Conservation (phyloP, 2,329 filamentous ascomycete species). For the Apiospora pterosperma region DNA sequence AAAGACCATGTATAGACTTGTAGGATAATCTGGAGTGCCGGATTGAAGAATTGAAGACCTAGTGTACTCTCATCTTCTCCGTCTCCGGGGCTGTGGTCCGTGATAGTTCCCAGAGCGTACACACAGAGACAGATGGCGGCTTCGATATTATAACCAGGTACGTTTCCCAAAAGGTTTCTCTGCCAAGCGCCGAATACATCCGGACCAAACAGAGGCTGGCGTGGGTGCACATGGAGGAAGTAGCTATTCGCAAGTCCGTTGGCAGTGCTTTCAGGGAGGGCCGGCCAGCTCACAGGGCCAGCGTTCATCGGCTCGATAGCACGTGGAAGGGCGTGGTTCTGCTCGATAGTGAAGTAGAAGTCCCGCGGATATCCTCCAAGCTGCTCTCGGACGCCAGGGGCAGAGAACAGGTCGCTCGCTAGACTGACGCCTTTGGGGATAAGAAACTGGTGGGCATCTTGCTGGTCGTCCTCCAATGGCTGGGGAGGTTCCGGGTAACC, state of each 20-base stretch:
- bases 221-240: slow-evolving; percentile 31
- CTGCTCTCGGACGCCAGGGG: slow-evolving; percentile 29
- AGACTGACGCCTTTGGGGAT: slow-evolving; percentile 33
- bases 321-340: slow-evolving; percentile 26
- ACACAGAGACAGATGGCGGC: slow-evolving; percentile 33
- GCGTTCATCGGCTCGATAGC: slow-evolving; percentile 24
- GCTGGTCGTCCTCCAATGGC: slow-evolving; percentile 16
- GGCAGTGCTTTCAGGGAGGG: slow-evolving; percentile 21
- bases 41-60: slow-evolving; percentile 30
- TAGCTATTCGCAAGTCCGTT: slow-evolving; percentile 27
- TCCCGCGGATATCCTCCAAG: slow-evolving; percentile 29
- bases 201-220: slow-evolving; percentile 31
- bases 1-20: slow-evolving; percentile 30
- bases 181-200: slow-evolving; percentile 26
- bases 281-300: slow-evolving; percentile 21
- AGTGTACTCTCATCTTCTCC: slow-evolving; percentile 23
- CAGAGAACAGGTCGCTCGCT: slow-evolving; percentile 28
- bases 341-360: slow-evolving; percentile 32
- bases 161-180: slow-evolving; percentile 19
- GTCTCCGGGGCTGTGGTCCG: slow-evolving; percentile 11
- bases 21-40: slow-evolving; percentile 32
- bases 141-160: slow-evolving; percentile 22
- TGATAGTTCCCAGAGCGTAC: slow-evolving; percentile 31
- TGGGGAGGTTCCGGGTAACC: slow-evolving; percentile 15
- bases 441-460: slow-evolving; percentile 31